Conservation (phyloP, 2,329 filamentous ascomycete genomes). For the Colletotrichum aenigma region DNA sequence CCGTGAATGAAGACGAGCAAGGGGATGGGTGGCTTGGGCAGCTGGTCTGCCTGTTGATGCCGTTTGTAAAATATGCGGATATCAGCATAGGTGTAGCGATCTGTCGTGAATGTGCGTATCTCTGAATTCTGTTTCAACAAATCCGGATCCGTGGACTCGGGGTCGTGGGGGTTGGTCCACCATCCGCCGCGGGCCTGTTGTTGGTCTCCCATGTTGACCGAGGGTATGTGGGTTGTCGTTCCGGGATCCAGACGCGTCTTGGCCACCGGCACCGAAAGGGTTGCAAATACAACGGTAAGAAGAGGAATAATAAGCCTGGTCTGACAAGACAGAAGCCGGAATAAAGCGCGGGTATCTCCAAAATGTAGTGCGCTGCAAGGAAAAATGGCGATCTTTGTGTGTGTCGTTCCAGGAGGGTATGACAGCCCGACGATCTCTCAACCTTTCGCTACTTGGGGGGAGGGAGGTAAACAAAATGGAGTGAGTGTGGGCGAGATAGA, state of each 20-base stretch:
- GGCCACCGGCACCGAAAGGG: background rate
- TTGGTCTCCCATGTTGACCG: constrained; percentile 11
- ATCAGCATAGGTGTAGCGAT: constrained; percentile 70
- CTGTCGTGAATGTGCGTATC: constrained; percentile 74
- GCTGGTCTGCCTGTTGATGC: constrained; percentile 81
- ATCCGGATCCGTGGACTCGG: constrained; percentile 72
- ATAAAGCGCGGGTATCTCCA: constrained; percentile 17
- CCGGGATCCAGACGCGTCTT: background rate
- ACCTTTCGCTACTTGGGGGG: background rate
- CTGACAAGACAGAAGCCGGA: background rate
- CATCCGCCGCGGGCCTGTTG: constrained; percentile 5
- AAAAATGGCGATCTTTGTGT: background rate
- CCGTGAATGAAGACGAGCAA: constrained; percentile 92
- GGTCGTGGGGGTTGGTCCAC: constrained; percentile 27
- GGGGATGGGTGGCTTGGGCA: constrained; percentile 76
- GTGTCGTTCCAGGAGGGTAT: background rate
- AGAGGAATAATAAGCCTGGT: background rate
- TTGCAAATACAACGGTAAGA: background rate
- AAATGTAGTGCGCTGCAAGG: constrained; percentile 1
- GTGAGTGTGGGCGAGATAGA: background rate
- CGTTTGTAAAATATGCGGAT: constrained; percentile 84
- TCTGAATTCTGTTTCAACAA: constrained; percentile 79
- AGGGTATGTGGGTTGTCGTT: background rate
- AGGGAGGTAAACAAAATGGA: background rate
- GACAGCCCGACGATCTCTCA: background rate